Evolutionary conservation across 1,284 basidiomycete genomes (phyloP), one percentile per base, ranked within the genome.

Genomic region (Porphyrellus sp.): DNA sequence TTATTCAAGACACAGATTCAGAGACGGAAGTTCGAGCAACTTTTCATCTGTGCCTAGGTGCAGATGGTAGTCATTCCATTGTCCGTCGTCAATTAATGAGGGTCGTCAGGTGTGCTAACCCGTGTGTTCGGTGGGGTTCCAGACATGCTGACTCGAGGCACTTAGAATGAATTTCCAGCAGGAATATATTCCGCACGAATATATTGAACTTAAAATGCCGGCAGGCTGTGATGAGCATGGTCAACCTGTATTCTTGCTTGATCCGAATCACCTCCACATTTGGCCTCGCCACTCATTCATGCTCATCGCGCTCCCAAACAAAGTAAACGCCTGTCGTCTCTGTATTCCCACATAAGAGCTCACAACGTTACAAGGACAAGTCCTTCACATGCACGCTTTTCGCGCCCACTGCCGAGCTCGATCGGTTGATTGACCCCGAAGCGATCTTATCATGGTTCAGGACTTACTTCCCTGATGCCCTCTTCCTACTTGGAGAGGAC

Each of bases 281-380:
- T 99, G 96, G 96, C 97, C 96, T 53, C 86, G 94, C 66, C 91
- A 95, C 72, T 90, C 92, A 46, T 98, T 98, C 78, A 99, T 99
- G 96, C 82, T 99, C 63, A 98, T 99, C 65, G 97, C 93, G 18
- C 84, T 99, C 47, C 93, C 96, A 58, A 99, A 98, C 77, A 87
- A 91, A 79, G 93, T 94, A 72, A 68, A 68, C 56, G 55, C 59
- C 53, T 64, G 50, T 61, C 57, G 40, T 59, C 56, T 52, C 49
- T 49, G 56, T 52, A 62, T 53, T 65, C 59, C 63, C 62, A 65
- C 62, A 54, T 55, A 48, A 56, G 60, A 60, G 53, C 56, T 59
- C 47, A 58, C 47, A 42, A 35, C 46, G 30, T 56, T 57, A 51
- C 30, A 58, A 86, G 91, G 90, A 93, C 71, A 85, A 81, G 73